Evolutionary conservation across 306 rosid species (phyloP), one percentile per base, ranked within the genome.

Genomic region (Senna siamea): DNA sequence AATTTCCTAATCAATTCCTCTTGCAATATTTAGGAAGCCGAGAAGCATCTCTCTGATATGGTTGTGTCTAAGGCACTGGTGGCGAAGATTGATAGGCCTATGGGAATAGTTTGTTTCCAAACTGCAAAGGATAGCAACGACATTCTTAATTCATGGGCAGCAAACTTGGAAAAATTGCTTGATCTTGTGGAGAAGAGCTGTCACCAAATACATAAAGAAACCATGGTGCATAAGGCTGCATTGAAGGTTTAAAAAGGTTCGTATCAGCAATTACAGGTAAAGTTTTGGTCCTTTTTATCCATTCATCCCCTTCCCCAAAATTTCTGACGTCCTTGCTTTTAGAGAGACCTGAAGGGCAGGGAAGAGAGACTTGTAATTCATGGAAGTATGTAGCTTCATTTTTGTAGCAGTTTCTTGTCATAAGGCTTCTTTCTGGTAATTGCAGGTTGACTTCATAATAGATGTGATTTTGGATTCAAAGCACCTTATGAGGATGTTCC

Each of bases 1-100:
- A 35, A n/a, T n/a, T n/a, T 53, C 14, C 62, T 76, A 18, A 57
- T 66, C 47, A 32, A 66, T 68, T 54, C 20, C 35, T 9, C 18
- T 43, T 9, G 22, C 38, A 37, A 35, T 67, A 54, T 70, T 61
- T 81, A 94, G 99, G 99, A 94, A 68, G 95, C 95, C 15, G 97
- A 94, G 93, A 94, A 88, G 81, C 96, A 94, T 83, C 93, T 94
- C 38, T 94, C 99, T 9, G 99, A 92, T 12, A 94, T 94, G 99
- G 99, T 94, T 28, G 99, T 94, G 80, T 89, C 99, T 26, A 94
- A 94, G 87, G 97, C 97, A 2, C 65, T 94, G 58, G 84, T 92
- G 32, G 96, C 97, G 2, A 94, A 94, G 86, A 92, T 94, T 69
- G 99, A 94, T 75, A 84, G 99, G 79, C 99, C 99, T 12, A 35